A percentile compares a stretch with the other conserved stretches of the same genome.
phyloP scores from a whole-genome alignment of 164 flowering plant genomes.

The Vitis cinerea region DNA sequence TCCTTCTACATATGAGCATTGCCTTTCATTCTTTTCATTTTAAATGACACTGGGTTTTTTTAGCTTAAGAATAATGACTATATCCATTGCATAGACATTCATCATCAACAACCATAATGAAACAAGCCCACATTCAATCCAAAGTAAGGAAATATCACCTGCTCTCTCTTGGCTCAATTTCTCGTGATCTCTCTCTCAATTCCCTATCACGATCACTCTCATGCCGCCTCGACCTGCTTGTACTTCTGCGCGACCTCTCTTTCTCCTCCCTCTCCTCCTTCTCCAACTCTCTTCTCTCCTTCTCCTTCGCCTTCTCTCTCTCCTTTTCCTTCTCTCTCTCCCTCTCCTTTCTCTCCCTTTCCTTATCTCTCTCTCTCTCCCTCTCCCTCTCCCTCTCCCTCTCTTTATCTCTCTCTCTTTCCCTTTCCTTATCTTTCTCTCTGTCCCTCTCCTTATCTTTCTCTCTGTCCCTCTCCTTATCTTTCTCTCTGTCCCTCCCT shows the following conservation, averaged over 20 bases:
- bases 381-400: slow-evolving; percentile 21
- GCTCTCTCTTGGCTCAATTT: slow-evolving; percentile 38
- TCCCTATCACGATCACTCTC: slow-evolving; percentile 25
- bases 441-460: slow-evolving; percentile 21
- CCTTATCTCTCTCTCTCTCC: slow-evolving; percentile 19
- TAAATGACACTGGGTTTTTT: too few relatives aligned
- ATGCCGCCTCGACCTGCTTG: slow-evolving; percentile 35
- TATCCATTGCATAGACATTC: too few relatives aligned
- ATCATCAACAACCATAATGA: background rate
- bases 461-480: slow-evolving; percentile 23
- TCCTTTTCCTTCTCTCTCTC: slow-evolving; percentile 8
- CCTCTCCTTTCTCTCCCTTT: slow-evolving; percentile 14
- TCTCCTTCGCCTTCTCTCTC: slow-evolving; percentile 7
- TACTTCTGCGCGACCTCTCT: slow-evolving; percentile 33
- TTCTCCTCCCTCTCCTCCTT: slow-evolving; percentile 22
- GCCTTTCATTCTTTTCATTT: too few relatives aligned
- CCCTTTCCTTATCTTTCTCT: slow-evolving; percentile 6
- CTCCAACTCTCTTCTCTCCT: slow-evolving; percentile 18
- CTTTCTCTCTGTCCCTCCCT: slow-evolving; percentile 25
- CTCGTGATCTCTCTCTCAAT: slow-evolving; percentile 34
- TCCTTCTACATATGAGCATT: too few relatives aligned
- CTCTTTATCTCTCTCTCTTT: slow-evolving; percentile 16
- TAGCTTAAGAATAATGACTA: background rate
- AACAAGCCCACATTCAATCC: background rate
- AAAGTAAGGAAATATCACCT: slow-evolving; percentile 32